Evolutionary conservation across 1,284 basidiomycete species (phyloP).

Genomic region (Sanguinoderma infundibulare): DNA sequence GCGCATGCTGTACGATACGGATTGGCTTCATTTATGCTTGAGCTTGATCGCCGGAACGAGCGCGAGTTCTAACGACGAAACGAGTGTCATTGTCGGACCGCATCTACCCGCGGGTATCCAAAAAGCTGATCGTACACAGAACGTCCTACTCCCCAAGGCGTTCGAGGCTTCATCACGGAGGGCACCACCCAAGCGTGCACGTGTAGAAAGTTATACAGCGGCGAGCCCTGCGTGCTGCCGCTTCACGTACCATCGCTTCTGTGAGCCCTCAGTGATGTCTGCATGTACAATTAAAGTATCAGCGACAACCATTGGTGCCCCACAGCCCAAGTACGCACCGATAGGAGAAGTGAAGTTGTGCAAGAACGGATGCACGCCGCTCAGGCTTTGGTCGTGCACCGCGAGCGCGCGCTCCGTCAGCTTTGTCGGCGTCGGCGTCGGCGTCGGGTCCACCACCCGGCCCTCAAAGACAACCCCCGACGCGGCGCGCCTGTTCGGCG

Average conservation of each 20-base stretch:
- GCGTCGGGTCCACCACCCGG: conserved; percentile 17
- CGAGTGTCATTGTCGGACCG: neutral
- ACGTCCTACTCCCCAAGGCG: neutral
- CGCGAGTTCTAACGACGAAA: neutral
- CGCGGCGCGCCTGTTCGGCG: conserved; percentile 33
- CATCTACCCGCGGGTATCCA: neutral
- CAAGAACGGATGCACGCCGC: conserved; percentile 33
- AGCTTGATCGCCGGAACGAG: neutral
- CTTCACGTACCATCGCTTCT: conserved; percentile 24
- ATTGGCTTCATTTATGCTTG: neutral
- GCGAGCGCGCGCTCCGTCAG: conserved; percentile 31
- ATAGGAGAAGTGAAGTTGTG: conserved; percentile 37
- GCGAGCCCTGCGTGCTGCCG: conserved; percentile 9
- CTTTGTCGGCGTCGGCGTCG: conserved; percentile 9
- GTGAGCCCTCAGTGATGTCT: conserved; percentile 24
- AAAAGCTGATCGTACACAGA: conserved; percentile 2
- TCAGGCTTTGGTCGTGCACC: conserved; percentile 25
- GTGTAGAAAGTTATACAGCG: neutral
- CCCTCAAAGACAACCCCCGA: conserved; percentile 30
- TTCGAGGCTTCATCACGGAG: too few species aligned
- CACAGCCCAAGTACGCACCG: conserved; percentile 23
- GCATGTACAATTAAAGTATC: neutral
- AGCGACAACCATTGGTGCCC: neutral
- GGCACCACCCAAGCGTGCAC: too few species aligned
- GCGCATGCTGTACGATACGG: neutral